These are phyloP conservation scores for Xylona heveae DNA, from an alignment of 495 filamentous ascomycete genomes.

Conservation along the genomic window DNA sequence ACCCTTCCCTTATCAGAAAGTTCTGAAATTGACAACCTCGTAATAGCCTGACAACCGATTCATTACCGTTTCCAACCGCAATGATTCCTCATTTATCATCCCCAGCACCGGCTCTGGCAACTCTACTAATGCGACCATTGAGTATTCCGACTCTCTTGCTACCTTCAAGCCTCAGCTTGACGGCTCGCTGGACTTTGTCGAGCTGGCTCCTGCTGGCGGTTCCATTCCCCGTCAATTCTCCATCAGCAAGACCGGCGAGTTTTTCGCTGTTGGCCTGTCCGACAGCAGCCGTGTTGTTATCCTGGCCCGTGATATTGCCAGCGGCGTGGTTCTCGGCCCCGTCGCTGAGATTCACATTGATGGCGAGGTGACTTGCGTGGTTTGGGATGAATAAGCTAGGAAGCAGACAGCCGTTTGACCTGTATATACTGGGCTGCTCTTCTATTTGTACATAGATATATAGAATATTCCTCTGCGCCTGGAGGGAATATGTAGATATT, in stretches of 20 bases:
- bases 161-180: constrained; percentile 19
- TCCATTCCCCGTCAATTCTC: constrained; percentile 40
- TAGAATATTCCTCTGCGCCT: no score
- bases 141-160: constrained; percentile 22
- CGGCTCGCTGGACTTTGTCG: constrained; percentile 27
- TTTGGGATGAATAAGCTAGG: constrained; percentile 36
- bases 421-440: no score
- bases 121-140: constrained; percentile 19
- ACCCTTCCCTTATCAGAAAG: no score
- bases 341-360: constrained; percentile 24
- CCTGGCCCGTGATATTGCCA: constrained; percentile 30
- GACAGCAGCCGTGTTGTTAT: constrained; percentile 33
- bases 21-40: not conserved
- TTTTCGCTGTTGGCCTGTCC: constrained; percentile 42
- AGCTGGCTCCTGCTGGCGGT: constrained; percentile 34
- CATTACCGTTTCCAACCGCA: constrained; percentile 41
- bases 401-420: no score
- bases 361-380: constrained; percentile 33
- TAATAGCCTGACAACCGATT: constrained; percentile 32
- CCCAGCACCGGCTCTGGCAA: constrained; percentile 16
- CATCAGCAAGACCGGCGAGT: constrained; percentile 36
- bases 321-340: constrained; percentile 31
- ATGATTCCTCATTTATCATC: constrained; percentile 24
- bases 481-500: no score
- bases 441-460: no score